phyloP scores from a whole-genome alignment of 1,284 basidiomycete genomes.

The Sanghuangporus baumii region DNA sequence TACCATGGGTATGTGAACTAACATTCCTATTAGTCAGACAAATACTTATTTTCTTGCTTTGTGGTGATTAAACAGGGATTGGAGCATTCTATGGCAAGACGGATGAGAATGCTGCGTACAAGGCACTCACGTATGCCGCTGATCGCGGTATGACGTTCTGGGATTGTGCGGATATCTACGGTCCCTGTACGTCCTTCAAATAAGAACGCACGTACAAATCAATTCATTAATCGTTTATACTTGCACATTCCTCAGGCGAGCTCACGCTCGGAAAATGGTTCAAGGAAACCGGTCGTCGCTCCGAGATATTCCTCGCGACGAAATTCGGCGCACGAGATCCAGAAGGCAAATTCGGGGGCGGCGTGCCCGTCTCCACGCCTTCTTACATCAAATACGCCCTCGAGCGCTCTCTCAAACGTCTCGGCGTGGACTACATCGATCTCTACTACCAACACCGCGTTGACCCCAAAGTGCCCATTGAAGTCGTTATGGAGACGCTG shows the following conservation, averaged over 20 bases:
- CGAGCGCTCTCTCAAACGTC: slow-evolving; percentile 22
- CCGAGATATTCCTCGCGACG: slow-evolving; percentile 27
- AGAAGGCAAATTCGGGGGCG: neutral
- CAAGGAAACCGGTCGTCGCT: slow-evolving; percentile 19
- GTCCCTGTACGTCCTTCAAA: neutral
- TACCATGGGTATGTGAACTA: slow-evolving; percentile 8
- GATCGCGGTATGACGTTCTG: slow-evolving; percentile 15
- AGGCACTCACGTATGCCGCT: slow-evolving; percentile 5
- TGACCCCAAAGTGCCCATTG: slow-evolving; percentile 29
- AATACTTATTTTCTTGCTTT: neutral
- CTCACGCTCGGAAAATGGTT: slow-evolving; percentile 16
- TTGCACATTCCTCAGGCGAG: slow-evolving; percentile 3
- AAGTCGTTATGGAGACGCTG: slow-evolving; percentile 29
- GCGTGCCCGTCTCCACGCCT: slow-evolving; percentile 20
- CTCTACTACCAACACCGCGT: slow-evolving; percentile 29
- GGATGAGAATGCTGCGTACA: slow-evolving; percentile 4
- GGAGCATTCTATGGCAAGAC: slow-evolving; percentile 12
- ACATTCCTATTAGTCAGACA: neutral
- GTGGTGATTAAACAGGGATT: neutral
- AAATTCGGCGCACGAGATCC: slow-evolving; percentile 22
- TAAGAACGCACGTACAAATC: neutral
- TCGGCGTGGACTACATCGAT: slow-evolving; percentile 26
- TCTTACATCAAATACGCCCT: slow-evolving; percentile 22
- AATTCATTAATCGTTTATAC: neutral
- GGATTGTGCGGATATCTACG: slow-evolving; percentile 13